A percentile compares a stretch with the other conserved stretches of the same genome.
Evolutionary conservation across 768 basidiomycete species (phyloP).

Genomic region (Sarcodon sp.): DNA sequence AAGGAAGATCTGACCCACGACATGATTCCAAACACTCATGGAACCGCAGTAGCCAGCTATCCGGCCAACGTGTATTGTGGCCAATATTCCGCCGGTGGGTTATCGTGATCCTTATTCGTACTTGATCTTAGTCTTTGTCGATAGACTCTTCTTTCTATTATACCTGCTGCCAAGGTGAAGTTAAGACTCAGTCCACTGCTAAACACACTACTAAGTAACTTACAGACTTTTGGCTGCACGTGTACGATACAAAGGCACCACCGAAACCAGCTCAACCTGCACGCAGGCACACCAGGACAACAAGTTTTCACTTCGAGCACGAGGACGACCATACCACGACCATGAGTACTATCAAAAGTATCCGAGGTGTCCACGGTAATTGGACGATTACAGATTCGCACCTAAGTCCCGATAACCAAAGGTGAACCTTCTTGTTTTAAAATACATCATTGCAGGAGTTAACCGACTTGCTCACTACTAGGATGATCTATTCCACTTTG

Average conservation of each 20-base stretch:
- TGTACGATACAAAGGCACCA: slow-evolving; percentile 64
- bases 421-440: slow-evolving; percentile 23
- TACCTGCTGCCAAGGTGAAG: slow-evolving; percentile 71
- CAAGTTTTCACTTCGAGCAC: background rate
- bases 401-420: slow-evolving; percentile 79
- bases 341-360: slow-evolving; percentile 43
- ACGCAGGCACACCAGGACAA: too few relatives aligned
- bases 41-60: slow-evolving; percentile 68
- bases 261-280: slow-evolving; percentile 9
- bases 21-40: slow-evolving; percentile 67
- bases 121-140: background rate
- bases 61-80: slow-evolving; percentile 71
- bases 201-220: slow-evolving; percentile 1
- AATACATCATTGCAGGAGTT: background rate
- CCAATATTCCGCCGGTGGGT: slow-evolving; percentile 63
- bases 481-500: slow-evolving; percentile 90
- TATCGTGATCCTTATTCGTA: slow-evolving; percentile 1
- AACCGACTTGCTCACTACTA: slow-evolving; percentile 15
- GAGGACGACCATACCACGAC: slow-evolving; percentile 32
- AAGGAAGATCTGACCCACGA: slow-evolving; percentile 25
- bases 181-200: background rate
- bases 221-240: slow-evolving; percentile 76
- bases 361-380: slow-evolving; percentile 61
- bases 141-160: slow-evolving; percentile 87
- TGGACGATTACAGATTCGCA: slow-evolving; percentile 98